phyloP scores from a whole-genome alignment of 2,329 filamentous ascomycete genomes.

The Clonostachys rosea region DNA sequence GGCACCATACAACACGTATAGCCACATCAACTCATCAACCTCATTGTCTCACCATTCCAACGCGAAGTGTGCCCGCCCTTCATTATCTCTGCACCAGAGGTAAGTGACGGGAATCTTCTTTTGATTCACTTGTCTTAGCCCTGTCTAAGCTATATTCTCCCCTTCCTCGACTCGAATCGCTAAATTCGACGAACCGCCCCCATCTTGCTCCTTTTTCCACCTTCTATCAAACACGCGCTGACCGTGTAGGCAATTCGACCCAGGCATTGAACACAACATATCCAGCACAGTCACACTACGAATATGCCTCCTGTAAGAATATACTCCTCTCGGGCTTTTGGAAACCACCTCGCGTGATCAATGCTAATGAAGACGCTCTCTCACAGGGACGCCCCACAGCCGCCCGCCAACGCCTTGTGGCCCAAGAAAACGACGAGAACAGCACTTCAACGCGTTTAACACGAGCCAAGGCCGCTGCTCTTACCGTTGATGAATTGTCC shows the following conservation, averaged over 20 bases:
- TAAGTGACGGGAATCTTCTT: too few species aligned
- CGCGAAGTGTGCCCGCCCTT: neutral
- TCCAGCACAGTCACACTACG: constrained; percentile 13
- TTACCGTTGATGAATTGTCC: constrained; percentile 58
- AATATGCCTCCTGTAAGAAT: constrained; percentile 29
- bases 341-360: too few species aligned
- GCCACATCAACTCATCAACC: neutral
- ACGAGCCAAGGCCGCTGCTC: constrained; percentile 82
- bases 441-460: constrained; percentile 76
- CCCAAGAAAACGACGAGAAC: constrained; percentile 96
- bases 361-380: too few species aligned
- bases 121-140: too few species aligned
- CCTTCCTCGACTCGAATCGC: neutral
- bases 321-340: too few species aligned
- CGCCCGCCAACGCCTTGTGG: constrained; percentile 64
- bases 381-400: neutral
- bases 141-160: too few species aligned
- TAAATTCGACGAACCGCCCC: neutral
- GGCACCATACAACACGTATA: neutral
- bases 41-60: too few species aligned
- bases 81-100: neutral
- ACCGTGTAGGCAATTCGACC: constrained; percentile 4
- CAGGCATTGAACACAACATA: constrained; percentile 4
- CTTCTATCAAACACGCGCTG: neutral
- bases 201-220: neutral